phyloP scores from a whole-genome alignment of 2,329 filamentous ascomycete species.

The Colletotrichum salicis region DNA sequence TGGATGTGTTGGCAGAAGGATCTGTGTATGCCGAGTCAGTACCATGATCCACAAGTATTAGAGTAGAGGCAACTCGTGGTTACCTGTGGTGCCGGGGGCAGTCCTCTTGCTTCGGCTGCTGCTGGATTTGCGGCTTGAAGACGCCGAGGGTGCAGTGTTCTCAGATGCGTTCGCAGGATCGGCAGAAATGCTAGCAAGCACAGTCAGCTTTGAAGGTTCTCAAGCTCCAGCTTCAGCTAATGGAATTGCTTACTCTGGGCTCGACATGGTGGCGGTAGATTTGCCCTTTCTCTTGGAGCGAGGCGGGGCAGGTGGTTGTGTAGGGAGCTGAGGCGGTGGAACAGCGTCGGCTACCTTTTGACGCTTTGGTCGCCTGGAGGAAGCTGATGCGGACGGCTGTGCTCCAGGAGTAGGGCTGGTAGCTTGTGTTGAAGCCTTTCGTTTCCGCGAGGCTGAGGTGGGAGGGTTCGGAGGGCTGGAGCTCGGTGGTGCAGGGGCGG shows the following conservation, averaged over 20 bases:
- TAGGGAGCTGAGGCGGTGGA: conserved; percentile 44
- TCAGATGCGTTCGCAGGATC: conserved; percentile 73
- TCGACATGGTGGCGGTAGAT: conserved; percentile 75
- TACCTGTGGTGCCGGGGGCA: conserved; percentile 57
- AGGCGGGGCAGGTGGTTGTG: conserved; percentile 40
- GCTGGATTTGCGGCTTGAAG: conserved; percentile 78
- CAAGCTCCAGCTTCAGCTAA: too few species aligned
- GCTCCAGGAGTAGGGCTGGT: conserved; percentile 50
- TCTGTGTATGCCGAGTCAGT: conserved; percentile 43
- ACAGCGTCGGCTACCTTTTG: conserved; percentile 69
- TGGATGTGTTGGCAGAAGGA: conserved; percentile 45
- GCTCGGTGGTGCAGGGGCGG: conserved; percentile 52
- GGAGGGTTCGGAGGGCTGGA: conserved; percentile 55
- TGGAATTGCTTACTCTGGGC: conserved; percentile 68
- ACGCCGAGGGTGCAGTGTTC: conserved; percentile 64
- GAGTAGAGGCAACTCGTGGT: neutral
- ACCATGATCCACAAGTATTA: neutral
- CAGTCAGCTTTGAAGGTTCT: neutral
- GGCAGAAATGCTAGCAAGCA: conserved; percentile 61
- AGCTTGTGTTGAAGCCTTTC: conserved; percentile 73
- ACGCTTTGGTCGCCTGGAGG: conserved; percentile 75
- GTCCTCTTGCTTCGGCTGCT: conserved; percentile 77
- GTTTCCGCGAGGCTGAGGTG: conserved; percentile 72
- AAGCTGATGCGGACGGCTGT: conserved; percentile 39
- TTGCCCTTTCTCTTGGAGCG: conserved; percentile 70